These are phyloP conservation scores for Hortaea werneckii DNA, from an alignment of 2,329 filamentous ascomycete genomes.

Conservation along the genomic window DNA sequence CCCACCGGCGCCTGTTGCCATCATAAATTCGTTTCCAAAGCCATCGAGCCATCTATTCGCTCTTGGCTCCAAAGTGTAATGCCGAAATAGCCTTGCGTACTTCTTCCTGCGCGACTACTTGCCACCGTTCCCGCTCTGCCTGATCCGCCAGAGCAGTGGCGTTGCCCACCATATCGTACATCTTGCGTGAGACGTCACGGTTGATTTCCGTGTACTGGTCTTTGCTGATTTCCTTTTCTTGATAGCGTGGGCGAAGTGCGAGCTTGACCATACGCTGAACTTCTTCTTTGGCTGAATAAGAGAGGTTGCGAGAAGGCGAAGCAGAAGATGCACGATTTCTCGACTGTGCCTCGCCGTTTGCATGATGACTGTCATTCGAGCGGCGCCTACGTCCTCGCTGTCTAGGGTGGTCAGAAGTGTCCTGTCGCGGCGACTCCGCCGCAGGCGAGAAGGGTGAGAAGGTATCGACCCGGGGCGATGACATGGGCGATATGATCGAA, in stretches of 20 bases:
- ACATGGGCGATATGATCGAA: constrained; percentile 62
- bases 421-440: constrained; percentile 16
- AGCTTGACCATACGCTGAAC: constrained; percentile 81
- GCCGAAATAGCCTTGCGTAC: constrained; percentile 59
- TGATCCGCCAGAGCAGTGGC: constrained; percentile 48
- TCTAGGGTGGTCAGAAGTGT: constrained; percentile 3
- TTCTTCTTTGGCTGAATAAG: constrained; percentile 74
- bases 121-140: constrained; percentile 58
- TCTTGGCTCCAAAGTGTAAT: not conserved
- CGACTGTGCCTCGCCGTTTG: constrained; percentile 14
- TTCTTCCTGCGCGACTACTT: constrained; percentile 66
- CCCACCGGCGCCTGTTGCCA: not conserved
- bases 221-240: constrained; percentile 66
- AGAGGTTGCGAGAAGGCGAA: constrained; percentile 41
- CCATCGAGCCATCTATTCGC: not conserved
- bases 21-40: not conserved
- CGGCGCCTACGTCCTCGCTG: constrained; percentile 14
- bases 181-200: constrained; percentile 71
- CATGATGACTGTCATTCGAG: constrained; percentile 1
- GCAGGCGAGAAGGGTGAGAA: constrained; percentile 56
- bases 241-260: constrained; percentile 74
- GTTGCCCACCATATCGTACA: constrained; percentile 61
- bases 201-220: constrained; percentile 92
- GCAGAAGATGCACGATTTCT: constrained; percentile 13
- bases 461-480: constrained; percentile 54